A percentile compares a stretch with the other conserved stretches of the same genome.
These are phyloP conservation scores for Aspergillus fructus DNA, from an alignment of 2,329 filamentous ascomycete genomes.

Conservation along the genomic window DNA sequence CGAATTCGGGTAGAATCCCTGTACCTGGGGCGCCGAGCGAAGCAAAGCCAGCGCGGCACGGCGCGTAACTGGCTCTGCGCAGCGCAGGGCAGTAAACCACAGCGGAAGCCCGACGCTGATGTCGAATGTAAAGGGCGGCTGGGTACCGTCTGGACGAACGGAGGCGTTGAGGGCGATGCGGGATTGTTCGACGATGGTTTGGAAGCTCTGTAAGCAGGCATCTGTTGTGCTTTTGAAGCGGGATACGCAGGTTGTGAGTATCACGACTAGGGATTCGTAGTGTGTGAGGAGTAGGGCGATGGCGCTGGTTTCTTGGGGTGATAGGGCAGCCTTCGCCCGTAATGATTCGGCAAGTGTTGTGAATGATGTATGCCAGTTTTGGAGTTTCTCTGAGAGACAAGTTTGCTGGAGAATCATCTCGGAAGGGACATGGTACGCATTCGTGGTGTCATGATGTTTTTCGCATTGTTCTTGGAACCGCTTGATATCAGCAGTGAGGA, in stretches of 20 bases:
- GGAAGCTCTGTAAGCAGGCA: slow-evolving; percentile 24
- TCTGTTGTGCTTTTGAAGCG: slow-evolving; percentile 23
- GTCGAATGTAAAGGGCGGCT: slow-evolving; percentile 34
- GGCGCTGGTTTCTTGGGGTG: slow-evolving; percentile 18
- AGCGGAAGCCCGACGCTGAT: slow-evolving; percentile 29
- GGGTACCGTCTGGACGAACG: slow-evolving; percentile 22
- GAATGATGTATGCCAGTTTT: slow-evolving; percentile 25
- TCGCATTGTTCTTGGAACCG: slow-evolving; percentile 23
- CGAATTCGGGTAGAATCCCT: slow-evolving; percentile 27
- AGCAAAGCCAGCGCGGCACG: slow-evolving; percentile 30
- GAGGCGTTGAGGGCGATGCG: slow-evolving; percentile 22
- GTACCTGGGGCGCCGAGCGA: slow-evolving; percentile 22
- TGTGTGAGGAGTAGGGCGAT: slow-evolving; percentile 24
- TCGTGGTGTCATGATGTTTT: slow-evolving; percentile 14
- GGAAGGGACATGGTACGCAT: slow-evolving; percentile 12
- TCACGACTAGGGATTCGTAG: slow-evolving; percentile 26
- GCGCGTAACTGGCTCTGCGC: slow-evolving; percentile 31
- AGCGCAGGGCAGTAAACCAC: slow-evolving; percentile 32
- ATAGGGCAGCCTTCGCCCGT: neutral
- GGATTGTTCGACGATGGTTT: slow-evolving; percentile 27
- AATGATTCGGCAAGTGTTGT: slow-evolving; percentile 15
- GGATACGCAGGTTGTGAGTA: slow-evolving; percentile 22
- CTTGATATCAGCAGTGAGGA: slow-evolving; percentile 23
- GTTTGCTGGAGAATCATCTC: slow-evolving; percentile 18
- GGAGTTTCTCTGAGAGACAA: slow-evolving; percentile 17